Evolutionary conservation across 2,329 filamentous ascomycete genomes (phyloP).

Genomic region (Stachybotrys chartarum): DNA sequence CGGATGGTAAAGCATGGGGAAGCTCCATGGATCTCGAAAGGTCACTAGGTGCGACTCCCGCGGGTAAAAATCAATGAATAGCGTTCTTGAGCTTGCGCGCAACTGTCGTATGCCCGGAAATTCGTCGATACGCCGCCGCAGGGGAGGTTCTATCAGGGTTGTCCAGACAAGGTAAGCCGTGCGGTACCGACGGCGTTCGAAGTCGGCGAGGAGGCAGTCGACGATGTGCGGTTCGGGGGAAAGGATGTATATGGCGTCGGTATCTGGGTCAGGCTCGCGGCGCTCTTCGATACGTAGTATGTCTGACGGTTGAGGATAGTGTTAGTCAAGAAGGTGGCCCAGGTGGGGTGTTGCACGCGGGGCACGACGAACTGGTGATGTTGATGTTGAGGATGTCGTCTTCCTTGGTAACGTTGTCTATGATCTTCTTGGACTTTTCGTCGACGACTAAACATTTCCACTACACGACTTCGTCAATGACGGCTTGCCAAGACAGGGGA

Average conservation of each 20-base stretch:
- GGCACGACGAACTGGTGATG: constrained; percentile 68
- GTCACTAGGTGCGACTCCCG: constrained; percentile 87
- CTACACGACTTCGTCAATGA: constrained; percentile 34
- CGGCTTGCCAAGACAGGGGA: background rate
- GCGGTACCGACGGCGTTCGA: constrained; percentile 76
- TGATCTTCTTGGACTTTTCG: constrained; percentile 71
- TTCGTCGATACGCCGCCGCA: constrained; percentile 68
- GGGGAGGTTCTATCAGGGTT: constrained; percentile 58
- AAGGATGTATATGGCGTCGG: constrained; percentile 92
- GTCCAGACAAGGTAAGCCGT: constrained; percentile 83
- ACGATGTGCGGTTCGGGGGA: constrained; percentile 82
- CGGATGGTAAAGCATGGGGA: constrained; percentile 86
- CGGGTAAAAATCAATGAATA: constrained; percentile 85
- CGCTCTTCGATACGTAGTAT: constrained; percentile 90
- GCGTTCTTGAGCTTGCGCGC: constrained; percentile 72
- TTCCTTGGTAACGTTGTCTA: constrained; percentile 87
- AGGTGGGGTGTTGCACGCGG: constrained; percentile 2
- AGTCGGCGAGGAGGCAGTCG: constrained; percentile 88
- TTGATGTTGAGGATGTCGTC: constrained; percentile 97
- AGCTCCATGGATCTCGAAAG: constrained; percentile 93
- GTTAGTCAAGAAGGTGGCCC: constrained; percentile 2
- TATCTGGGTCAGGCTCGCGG: constrained; percentile 74
- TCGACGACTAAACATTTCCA: constrained; percentile 97
- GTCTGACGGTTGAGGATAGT: constrained; percentile 45
- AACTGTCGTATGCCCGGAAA: constrained; percentile 62